Evolutionary conservation across 805 yeast species (phyloP), one percentile per base, ranked within the genome.

Genomic region (Schizosaccharomyces cryophilus): DNA sequence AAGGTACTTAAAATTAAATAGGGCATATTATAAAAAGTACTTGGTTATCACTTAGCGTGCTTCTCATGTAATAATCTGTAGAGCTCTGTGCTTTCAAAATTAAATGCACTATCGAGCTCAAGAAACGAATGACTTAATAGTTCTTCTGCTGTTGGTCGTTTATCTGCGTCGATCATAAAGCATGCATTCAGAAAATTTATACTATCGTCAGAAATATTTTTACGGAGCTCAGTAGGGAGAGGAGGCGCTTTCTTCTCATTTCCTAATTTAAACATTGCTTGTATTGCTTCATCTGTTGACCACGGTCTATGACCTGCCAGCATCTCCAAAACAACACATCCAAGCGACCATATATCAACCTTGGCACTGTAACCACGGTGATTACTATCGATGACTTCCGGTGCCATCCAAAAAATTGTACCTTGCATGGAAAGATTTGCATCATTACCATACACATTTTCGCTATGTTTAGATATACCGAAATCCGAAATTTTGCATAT

Each of bases 391-490:
- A 93, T 88, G 65, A 94, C 95, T 69, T 93, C 99, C 0, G 99
- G 99, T 0, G 99, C 99, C 98, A 93, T 93, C 98, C 98, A 93
- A 70, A 89, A 93, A 1, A 94, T 87, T 0, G 98, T 89, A 29
- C 99, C 99, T 71, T 94, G 95, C 95, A 87, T 56, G 13, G 96
- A 89, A 95, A 89, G 86, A 61, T 87, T 96, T 3, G 95, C 87
- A 66, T 87, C 82, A 70, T 93, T 88, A 38, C 85, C 82, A 69
- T 93, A 90, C 29, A 90, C 86, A 69, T 93, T 56, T 48, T 84
- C 83, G 6, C 81, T 72, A 63, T 81, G 81, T 63, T 80, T 80
- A 24, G 93, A 84, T 47, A 87, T 84, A 42, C 95, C 95, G 68
- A 87, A 87, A 71, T 87, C 95, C 42, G 90, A 83, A 62, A 87